A percentile compares a stretch with the other conserved stretches of the same genome.
Conservation (phyloP, 305 asterid genomes). For the Ajuga reptans region DNA sequence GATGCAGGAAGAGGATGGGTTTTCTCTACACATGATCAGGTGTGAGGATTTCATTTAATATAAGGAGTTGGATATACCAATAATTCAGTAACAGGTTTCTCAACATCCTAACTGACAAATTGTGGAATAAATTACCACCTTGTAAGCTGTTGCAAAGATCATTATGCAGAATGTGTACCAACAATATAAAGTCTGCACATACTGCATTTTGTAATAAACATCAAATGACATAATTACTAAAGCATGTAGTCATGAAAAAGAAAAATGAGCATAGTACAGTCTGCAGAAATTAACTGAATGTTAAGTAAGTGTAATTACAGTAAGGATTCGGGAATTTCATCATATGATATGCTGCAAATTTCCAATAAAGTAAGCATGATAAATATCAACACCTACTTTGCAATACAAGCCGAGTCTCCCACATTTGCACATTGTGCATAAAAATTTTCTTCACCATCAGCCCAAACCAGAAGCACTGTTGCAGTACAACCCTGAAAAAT, state of each 20-base stretch:
- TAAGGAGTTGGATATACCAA: not conserved
- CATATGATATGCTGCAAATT: slow-evolving; percentile 7
- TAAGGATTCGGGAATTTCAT: not conserved
- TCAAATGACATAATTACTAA: not conserved
- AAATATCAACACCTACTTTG: slow-evolving; percentile 51
- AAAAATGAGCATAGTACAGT: not conserved
- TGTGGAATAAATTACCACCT: not conserved
- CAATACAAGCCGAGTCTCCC: slow-evolving; percentile 93
- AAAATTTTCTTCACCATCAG: slow-evolving; percentile 52
- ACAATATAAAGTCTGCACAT: not conserved
- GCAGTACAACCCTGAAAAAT: slow-evolving; percentile 94
- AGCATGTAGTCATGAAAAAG: not conserved
- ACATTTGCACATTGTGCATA: slow-evolving; percentile 94
- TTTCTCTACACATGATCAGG: not conserved
- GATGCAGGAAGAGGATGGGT: not conserved
- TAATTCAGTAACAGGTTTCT: not conserved
- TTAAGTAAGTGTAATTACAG: not conserved
- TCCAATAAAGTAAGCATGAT: slow-evolving; percentile 15
- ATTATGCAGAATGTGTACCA: not conserved
- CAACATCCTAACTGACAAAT: not conserved
- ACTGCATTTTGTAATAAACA: not conserved
- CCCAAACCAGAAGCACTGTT: slow-evolving; percentile 86
- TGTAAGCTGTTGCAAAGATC: not conserved
- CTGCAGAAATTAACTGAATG: not conserved
- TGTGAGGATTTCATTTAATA: not conserved